A percentile compares a stretch with the other conserved stretches of the same genome.
Conservation (phyloP, 2,329 filamentous ascomycete genomes). For the Apiospora koreana region DNA sequence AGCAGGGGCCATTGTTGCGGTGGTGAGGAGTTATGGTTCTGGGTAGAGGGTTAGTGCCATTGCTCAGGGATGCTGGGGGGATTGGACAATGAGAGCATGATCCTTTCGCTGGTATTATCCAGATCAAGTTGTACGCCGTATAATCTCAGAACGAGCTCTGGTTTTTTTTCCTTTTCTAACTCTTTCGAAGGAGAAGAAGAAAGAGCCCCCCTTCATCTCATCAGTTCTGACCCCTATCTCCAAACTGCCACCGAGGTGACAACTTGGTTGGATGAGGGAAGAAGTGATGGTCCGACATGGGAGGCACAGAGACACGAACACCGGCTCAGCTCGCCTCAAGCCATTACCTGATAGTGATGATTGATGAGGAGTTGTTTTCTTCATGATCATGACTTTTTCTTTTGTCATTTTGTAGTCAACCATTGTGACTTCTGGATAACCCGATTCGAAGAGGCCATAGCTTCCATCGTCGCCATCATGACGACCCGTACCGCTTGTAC, state of each 20-base stretch:
- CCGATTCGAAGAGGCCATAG: constrained; percentile 15
- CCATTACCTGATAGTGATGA: constrained; percentile 32
- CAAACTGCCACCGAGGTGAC: background rate
- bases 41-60: constrained; percentile 35
- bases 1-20: constrained; percentile 73
- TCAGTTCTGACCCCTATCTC: background rate
- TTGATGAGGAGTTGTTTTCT: constrained; percentile 18
- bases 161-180: constrained; percentile 13
- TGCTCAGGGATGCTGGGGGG: constrained; percentile 31
- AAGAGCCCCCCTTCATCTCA: constrained; percentile 8
- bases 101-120: constrained; percentile 99
- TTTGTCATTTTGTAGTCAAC: constrained; percentile 10
- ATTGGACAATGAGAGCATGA: constrained; percentile 70
- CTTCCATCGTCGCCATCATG: constrained; percentile 12
- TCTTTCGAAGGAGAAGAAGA: constrained; percentile 4
- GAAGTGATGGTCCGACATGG: background rate
- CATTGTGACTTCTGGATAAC: constrained; percentile 15
- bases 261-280: background rate
- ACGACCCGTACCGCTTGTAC: constrained; percentile 15
- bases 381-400: background rate
- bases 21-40: constrained; percentile 32
- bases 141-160: constrained; percentile 69
- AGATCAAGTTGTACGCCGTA: constrained; percentile 94
- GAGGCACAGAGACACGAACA: constrained; percentile 33
- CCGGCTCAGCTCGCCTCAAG: constrained; percentile 37